Conservation (phyloP, 108 stramenopile species). For the Cyclotella kingstonii region DNA sequence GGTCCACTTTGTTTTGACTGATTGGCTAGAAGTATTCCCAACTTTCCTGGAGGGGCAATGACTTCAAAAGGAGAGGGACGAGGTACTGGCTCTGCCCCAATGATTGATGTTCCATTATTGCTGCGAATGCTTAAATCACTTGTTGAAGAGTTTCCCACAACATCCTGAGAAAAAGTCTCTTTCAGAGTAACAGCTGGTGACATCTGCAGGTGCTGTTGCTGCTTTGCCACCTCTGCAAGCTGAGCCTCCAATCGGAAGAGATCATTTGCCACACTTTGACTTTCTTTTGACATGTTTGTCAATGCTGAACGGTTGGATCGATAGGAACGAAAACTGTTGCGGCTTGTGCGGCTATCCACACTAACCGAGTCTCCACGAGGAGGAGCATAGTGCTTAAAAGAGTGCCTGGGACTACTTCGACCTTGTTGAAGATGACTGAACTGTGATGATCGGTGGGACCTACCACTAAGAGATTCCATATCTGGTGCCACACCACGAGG, state of each 20-base stretch:
- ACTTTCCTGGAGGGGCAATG: conserved; percentile 63
- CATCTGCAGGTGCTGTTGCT: conserved; percentile 6
- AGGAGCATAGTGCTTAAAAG: conserved; percentile 17
- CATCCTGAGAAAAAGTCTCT: neutral
- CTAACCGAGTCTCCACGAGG: conserved; percentile 20
- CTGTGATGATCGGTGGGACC: conserved; percentile 9
- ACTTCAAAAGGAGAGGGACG: conserved; percentile 25
- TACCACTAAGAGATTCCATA: conserved; percentile 42
- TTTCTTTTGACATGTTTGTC: conserved; percentile 35
- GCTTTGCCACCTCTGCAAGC: conserved; percentile 31
- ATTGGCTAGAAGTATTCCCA: conserved; percentile 72
- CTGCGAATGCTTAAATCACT: conserved; percentile 1
- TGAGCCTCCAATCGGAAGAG: conserved; percentile 40
- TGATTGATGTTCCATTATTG: neutral
- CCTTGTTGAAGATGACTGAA: neutral
- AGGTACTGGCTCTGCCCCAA: conserved; percentile 32
- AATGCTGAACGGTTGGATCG: conserved; percentile 34
- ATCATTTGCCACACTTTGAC: conserved; percentile 37
- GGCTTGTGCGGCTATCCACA: conserved; percentile 35
- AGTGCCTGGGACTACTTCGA: conserved; percentile 10
- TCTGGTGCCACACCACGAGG: conserved; percentile 41
- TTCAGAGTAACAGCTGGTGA: neutral
- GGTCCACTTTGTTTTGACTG: conserved; percentile 11
- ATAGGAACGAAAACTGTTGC: conserved; percentile 31
- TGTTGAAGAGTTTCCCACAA: neutral